Base-by-base conservation (phyloP, 2,329 filamentous ascomycete species). In the Huntiella moniliformis region DNA sequence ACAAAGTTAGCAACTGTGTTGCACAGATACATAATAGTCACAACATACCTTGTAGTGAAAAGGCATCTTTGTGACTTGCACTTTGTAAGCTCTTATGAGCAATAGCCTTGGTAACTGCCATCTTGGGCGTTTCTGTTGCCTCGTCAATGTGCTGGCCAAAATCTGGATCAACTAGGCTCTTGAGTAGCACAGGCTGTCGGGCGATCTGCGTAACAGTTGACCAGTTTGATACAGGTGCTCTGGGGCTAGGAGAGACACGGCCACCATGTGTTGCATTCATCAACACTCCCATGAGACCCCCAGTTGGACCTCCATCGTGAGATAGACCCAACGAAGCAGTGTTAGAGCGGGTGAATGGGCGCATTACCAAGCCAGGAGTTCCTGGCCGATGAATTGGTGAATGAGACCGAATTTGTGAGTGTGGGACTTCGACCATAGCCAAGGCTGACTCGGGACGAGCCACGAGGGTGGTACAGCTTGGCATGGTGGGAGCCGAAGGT, bases 301-400 rank as follows among this genome's bases (percentile, higher is more conserved):
- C 12, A 17, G 32, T 44, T 2, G 53, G 18, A 36, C 48, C 38
- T 4, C 36, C 33, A 7, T 53, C 48, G 15, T 50, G 46, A 10
- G 52, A 49, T 6, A 55, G 50, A 1, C 54, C 53, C 5, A 55
- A 47, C 8, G 51, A 45, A 2, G 52, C 51, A 4, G 53, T 51
- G 4, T 52, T 55, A 7, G 53, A 50, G 7, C 50, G 45, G 4
- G 53, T 51, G 37, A 52, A 49, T 37, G 51, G 51, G 6, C 52
- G 53, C 22, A 48, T 47, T 28, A 53, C 51, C 4, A 45, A 32
- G 36, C 4, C 42, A 36, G 40, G 40, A 11, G 40, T n/a, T 36
- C 34, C 34, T 5, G 34, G 16, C 4, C 22, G n/a, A 18, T 17
- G 16, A n/a, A 18, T 12, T 12, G 38, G 38, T 3, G 38, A 39